Evolutionary conservation across 75 land plant species (phyloP), one percentile per base, ranked within the genome.

Genomic region (Selaginella tamariscina): DNA sequence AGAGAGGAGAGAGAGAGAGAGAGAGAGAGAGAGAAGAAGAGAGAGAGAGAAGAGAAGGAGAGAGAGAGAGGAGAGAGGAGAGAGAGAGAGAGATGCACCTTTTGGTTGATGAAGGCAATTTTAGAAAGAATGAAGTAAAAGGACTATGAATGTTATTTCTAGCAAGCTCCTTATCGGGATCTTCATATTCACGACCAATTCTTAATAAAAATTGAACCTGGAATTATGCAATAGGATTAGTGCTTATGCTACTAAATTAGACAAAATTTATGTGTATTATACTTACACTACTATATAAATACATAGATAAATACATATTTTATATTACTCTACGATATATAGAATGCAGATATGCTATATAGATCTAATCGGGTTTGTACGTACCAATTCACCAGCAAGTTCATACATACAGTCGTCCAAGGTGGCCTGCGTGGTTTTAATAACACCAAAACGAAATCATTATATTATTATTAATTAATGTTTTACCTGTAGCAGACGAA

Each of bases 341-440:
- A 24, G 56, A 74, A 65, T 32, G 78, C 56, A 20, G 21, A 27
- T 70, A 30, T 22, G 24, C 72, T 21, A 21, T 0, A 29, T 20
- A 31, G 21, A 30, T 64, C 8, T 28, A 8, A 21, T 29, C 49
- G 15, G 13, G 32, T 29, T 32, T 24, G 31, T n/a, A 72, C 0
- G 15, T 83, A 94, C 98, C 96, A 94, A 83, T 70, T 94, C 98
- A 57, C 96, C 98, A 75, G 96, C 98, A 70, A 94, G 88, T 72
- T 94, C 98, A 79, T 94, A 94, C 73, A 94, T 77, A 55, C 88
- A 83, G 66, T 90, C 98, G 70, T 94, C 98, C 56, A 94, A 86
- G 32, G 96, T 89, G 11, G 98, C 98, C 91, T 93, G 79, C 79
- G 75, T 28, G 32, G 27, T 54, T 54, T 27, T 26, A 26, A 13